phyloP scores from a whole-genome alignment of 306 rosid genomes.

The Astragalus membranaceus region DNA sequence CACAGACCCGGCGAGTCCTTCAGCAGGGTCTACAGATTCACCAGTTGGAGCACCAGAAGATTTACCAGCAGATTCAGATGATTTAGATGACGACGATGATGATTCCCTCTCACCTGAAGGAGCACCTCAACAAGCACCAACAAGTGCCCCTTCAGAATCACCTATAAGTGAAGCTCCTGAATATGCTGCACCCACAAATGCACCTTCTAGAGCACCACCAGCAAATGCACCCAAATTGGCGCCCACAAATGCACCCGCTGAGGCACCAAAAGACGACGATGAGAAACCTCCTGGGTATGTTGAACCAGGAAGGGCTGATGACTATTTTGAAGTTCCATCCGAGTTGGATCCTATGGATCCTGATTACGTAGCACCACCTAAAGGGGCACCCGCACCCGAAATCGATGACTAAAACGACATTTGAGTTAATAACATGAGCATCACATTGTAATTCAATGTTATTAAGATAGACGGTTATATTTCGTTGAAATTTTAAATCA shows the following conservation, averaged over 20 bases:
- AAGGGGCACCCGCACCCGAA: neutral
- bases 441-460: neutral
- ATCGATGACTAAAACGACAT: neutral
- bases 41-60: constrained; percentile 13
- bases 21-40: neutral
- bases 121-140: neutral
- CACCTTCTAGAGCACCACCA: no score
- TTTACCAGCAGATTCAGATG: neutral
- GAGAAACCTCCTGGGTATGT: no score
- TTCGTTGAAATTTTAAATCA: neutral
- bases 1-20: neutral
- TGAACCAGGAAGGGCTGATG: no score
- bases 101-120: neutral
- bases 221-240: neutral
- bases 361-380: neutral
- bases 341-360: no score
- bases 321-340: no score
- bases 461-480: neutral
- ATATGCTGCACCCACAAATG: neutral
- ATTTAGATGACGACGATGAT: neutral
- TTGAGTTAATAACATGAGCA: no score
- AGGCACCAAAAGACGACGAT: neutral
- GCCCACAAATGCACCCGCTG: neutral
- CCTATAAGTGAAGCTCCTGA: neutral
- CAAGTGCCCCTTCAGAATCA: neutral